Evolutionary conservation across 257 asterid genomes (phyloP).

Genomic region (Solanum etuberosum): DNA sequence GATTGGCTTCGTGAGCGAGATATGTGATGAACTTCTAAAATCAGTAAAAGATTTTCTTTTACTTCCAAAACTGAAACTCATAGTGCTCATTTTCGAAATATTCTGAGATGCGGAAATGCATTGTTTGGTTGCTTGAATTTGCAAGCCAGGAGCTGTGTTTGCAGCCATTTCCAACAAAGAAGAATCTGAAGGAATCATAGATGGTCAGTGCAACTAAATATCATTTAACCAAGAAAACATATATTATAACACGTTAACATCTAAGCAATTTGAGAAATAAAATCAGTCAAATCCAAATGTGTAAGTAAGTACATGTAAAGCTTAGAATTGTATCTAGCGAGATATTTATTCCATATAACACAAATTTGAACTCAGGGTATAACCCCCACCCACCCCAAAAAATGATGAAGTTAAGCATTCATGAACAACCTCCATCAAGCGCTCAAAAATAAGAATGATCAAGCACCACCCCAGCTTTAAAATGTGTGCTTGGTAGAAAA

Average conservation of each 20-base stretch:
- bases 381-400: background rate
- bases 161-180: slow-evolving; percentile 47
- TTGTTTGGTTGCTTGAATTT: slow-evolving; percentile 23
- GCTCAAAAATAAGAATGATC: background rate
- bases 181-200: slow-evolving; percentile 16
- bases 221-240: background rate
- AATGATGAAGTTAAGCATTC: background rate
- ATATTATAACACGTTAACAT: background rate
- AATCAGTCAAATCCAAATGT: background rate
- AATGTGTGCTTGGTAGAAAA: background rate
- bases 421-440: background rate
- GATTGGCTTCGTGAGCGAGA: slow-evolving; percentile 24
- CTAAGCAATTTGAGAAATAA: background rate
- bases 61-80: slow-evolving; percentile 36
- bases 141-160: slow-evolving; percentile 33
- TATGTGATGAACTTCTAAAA: slow-evolving; percentile 34
- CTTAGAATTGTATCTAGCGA: background rate
- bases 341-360: background rate
- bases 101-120: slow-evolving; percentile 23
- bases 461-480: background rate
- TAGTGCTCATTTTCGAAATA: slow-evolving; percentile 29
- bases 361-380: background rate
- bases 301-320: background rate
- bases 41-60: slow-evolving; percentile 25
- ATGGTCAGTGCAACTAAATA: background rate